A percentile compares a stretch with the other conserved stretches of the same genome.
These are phyloP conservation scores for Alternaria tenuissima DNA, from an alignment of 2,329 filamentous ascomycete species.

Conservation along the genomic window DNA sequence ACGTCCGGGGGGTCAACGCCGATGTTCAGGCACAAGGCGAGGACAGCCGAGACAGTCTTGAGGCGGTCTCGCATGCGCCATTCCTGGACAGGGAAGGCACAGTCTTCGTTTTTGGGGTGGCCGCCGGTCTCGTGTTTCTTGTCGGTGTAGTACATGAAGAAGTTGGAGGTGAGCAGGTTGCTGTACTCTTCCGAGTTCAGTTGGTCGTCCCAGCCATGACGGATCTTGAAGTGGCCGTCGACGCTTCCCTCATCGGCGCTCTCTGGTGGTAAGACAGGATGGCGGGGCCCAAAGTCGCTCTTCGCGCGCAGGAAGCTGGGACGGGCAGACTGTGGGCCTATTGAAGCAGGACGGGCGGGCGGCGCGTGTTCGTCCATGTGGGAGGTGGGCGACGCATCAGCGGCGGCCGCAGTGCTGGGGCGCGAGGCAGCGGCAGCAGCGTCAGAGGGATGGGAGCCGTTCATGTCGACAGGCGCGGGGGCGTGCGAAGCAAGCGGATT, in stretches of 20 bases:
- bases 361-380: conserved; percentile 32
- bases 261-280: conserved; percentile 32
- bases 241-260: conserved; percentile 53
- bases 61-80: conserved; percentile 97
- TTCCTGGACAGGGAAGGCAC: conserved; percentile 73
- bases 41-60: conserved; percentile 94
- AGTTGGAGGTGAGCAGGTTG: conserved; percentile 83
- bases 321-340: conserved; percentile 54
- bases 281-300: conserved; percentile 67
- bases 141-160: conserved; percentile 99
- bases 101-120: conserved; percentile 72
- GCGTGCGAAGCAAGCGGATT: conserved; percentile 42
- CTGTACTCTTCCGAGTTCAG: conserved; percentile 91
- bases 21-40: conserved; percentile 95
- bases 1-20: conserved; percentile 97
- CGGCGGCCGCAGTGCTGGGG: conserved; percentile 33
- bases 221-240: conserved; percentile 65
- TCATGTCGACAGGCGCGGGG: conserved; percentile 29
- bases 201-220: conserved; percentile 92
- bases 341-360: conserved; percentile 61
- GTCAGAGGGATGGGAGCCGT: conserved; percentile 25
- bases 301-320: conserved; percentile 62
- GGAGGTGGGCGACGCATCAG: conserved; percentile 23
- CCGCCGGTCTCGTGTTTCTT: conserved; percentile 96
- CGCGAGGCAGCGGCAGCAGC: conserved; percentile 26